Evolutionary conservation across 1,284 basidiomycete species (phyloP), one percentile per base, ranked within the genome.

Genomic region (Ganoderma multipileum): DNA sequence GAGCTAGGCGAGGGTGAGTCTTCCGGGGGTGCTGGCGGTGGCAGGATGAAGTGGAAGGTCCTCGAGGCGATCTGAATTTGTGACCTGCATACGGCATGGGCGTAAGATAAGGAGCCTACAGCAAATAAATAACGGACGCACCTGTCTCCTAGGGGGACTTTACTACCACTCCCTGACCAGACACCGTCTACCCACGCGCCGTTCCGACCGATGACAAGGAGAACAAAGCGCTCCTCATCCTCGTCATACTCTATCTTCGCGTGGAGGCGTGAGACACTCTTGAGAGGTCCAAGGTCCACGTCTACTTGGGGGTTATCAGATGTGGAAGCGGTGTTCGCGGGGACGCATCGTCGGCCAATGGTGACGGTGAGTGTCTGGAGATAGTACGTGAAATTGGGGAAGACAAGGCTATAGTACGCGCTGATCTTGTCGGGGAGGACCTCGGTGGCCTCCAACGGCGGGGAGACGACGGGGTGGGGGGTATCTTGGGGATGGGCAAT

Each of bases 51-150:
- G 79, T 97, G 94, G 82, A 99, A 99, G 63, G 95, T 97, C 66
- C 97, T 92, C 58, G 97, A 97, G 39, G 97, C 96, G 76, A 99
- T 99, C 83, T 99, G 98, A 74, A 99, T 97, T 82, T 97, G 95
- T 65, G 98, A 97, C 78, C 97, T 98, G 65, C 33, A 61, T 68
- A 69, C 52, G 73, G 66, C 59, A 68, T 57, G 28, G 26, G 64
- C 57, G 66, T 67, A 44, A 52, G 61, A 57, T 65, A 55, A 72
- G 50, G 11, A 54, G 23, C 28, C 50, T 42, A 14, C 20, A 38
- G 44, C n/a, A 3, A 39, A 38, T 52, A 30, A 61, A 28, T 66
- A 39, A 26, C 33, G 18, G 52, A 83, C 89, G 67, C 69, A 95
- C 96, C 94, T 88, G 79, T 95, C 93, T 60, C 89, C 85, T 42